A percentile compares a stretch with the other conserved stretches of the same genome.
phyloP scores from a whole-genome alignment of 2,329 filamentous ascomycete species.

The Colletotrichum sp. region DNA sequence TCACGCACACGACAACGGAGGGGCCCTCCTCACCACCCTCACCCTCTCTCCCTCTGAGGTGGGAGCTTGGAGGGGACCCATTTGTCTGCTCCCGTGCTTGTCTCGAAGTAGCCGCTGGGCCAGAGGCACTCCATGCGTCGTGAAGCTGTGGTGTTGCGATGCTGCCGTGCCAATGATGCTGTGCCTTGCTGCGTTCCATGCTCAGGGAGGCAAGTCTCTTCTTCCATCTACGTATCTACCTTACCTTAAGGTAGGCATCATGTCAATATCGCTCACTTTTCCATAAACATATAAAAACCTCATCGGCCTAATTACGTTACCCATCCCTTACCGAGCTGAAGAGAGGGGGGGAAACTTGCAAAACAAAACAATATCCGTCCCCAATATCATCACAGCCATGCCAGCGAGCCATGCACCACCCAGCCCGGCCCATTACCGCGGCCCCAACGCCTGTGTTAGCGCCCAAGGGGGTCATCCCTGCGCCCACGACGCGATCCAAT shows the following conservation, averaged over 20 bases:
- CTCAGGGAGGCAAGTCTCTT: background rate
- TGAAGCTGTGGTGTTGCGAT: background rate
- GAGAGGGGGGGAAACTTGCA: background rate
- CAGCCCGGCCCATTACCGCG: conserved; percentile 11
- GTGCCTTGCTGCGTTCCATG: background rate
- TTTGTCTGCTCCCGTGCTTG: background rate
- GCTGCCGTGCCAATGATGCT: background rate
- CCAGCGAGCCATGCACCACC: background rate
- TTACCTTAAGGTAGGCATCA: background rate
- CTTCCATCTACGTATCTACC: background rate
- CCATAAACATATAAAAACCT: background rate
- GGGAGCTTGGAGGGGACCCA: background rate
- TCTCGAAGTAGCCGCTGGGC: background rate
- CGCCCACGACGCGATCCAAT: conserved; percentile 5
- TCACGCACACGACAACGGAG: background rate
- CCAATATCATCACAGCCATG: background rate
- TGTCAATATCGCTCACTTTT: background rate
- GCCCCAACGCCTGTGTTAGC: conserved; percentile 8
- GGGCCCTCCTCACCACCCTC: background rate
- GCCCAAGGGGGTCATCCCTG: conserved; percentile 14
- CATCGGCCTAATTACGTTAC: background rate
- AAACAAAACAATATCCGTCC: background rate
- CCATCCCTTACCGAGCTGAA: background rate
- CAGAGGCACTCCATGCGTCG: background rate
- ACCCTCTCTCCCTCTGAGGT: background rate